phyloP scores from a whole-genome alignment of 2,329 filamentous ascomycete genomes.

The Hysterium pulicare region DNA sequence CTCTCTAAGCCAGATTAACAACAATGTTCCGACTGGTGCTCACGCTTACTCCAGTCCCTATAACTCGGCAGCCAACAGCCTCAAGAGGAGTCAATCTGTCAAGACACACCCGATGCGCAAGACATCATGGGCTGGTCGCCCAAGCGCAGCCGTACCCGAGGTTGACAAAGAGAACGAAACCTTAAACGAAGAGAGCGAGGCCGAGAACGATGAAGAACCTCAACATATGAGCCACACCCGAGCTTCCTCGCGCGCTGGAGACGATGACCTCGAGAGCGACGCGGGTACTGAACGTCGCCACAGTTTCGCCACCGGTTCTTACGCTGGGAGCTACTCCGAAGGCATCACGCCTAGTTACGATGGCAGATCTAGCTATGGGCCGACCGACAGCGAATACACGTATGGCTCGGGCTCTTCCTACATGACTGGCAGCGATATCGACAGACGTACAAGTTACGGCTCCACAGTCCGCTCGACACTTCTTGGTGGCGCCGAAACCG shows the following conservation, averaged over 20 bases:
- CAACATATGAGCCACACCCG: slow-evolving; percentile 23
- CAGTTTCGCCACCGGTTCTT: slow-evolving; percentile 33
- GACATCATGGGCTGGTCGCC: slow-evolving; percentile 33
- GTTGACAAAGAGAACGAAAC: slow-evolving; percentile 49
- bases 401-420: slow-evolving; percentile 48
- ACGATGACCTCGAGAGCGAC: slow-evolving; percentile 28
- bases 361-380: slow-evolving; percentile 41
- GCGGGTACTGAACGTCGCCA: slow-evolving; percentile 40
- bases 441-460: slow-evolving; percentile 44
- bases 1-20: slow-evolving; percentile 84
- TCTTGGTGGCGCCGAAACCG: slow-evolving; percentile 25
- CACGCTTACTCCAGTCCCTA: slow-evolving; percentile 36
- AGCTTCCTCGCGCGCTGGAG: not conserved
- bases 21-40: slow-evolving; percentile 58
- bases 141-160: slow-evolving; percentile 19
- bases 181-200: slow-evolving; percentile 43
- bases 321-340: slow-evolving; percentile 31
- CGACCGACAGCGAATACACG: slow-evolving; percentile 42
- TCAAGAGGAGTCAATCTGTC: slow-evolving; percentile 48
- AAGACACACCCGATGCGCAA: slow-evolving; percentile 37
- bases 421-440: slow-evolving; percentile 46
- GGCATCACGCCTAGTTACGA: slow-evolving; percentile 34
- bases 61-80: slow-evolving; percentile 46
- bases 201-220: slow-evolving; percentile 23
- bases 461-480: slow-evolving; percentile 35